Evolutionary conservation across 495 filamentous ascomycete species (phyloP).

Genomic region (Neurospora sublineolata): DNA sequence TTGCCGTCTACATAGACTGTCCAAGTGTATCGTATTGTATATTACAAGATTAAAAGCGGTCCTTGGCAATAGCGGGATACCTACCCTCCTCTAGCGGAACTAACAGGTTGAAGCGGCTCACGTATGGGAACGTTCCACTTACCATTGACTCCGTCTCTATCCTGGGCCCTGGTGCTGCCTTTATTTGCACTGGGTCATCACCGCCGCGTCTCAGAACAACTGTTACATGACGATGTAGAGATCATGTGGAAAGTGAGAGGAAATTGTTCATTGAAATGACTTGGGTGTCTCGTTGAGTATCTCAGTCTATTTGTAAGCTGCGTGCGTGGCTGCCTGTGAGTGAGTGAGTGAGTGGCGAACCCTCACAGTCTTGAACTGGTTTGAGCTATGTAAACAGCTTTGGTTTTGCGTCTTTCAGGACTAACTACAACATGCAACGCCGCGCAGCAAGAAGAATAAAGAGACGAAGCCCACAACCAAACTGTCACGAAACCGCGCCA

Average conservation of each 20-base stretch:
- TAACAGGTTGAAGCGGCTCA: neutral
- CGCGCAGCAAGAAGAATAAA: neutral
- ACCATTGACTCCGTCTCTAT: neutral
- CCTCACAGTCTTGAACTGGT: neutral
- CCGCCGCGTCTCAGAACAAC: neutral
- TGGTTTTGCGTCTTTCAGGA: neutral
- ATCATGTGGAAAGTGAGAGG: neutral
- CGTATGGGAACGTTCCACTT: neutral
- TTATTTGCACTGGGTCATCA: neutral
- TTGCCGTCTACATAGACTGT: neutral
- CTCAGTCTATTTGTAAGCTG: neutral
- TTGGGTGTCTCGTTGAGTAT: neutral
- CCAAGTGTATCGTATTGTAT: neutral
- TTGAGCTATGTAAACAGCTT: neutral
- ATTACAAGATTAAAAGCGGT: neutral
- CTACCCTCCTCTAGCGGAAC: neutral
- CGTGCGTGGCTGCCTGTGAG: neutral
- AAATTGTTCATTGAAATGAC: neutral
- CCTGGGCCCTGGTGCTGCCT: neutral
- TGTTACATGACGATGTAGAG: neutral
- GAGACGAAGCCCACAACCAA: neutral
- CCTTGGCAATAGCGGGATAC: neutral
- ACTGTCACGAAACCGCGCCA: neutral
- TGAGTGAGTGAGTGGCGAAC: neutral
- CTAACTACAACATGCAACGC: neutral